These are phyloP conservation scores for Botryotinia narcissicola DNA, from an alignment of 2,329 filamentous ascomycete species.

Conservation along the genomic window DNA sequence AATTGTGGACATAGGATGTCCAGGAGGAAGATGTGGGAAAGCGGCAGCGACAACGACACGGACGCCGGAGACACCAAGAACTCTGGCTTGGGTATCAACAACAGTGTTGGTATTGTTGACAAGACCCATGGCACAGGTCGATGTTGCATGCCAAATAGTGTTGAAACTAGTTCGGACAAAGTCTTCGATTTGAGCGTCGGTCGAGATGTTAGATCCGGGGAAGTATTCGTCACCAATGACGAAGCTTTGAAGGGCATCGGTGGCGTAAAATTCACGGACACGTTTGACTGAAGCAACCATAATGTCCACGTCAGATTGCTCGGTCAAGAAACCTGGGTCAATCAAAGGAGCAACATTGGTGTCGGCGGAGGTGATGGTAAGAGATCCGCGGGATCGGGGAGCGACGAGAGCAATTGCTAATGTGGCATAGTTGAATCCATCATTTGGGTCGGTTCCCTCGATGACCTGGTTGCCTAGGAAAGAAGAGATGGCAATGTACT, in stretches of 20 bases:
- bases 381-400: constrained; percentile 45
- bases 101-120: constrained; percentile 40
- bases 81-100: constrained; percentile 29
- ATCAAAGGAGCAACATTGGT: constrained; percentile 41
- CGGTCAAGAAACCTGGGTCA: constrained; percentile 47
- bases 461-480: constrained; percentile 14
- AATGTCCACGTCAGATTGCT: constrained; percentile 45
- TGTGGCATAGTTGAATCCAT: constrained; percentile 20
- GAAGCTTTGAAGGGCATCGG: constrained; percentile 23
- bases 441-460: constrained; percentile 11
- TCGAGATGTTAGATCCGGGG: constrained; percentile 25
- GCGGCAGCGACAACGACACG: constrained; percentile 32
- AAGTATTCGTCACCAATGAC: constrained; percentile 27
- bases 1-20: constrained; percentile 44
- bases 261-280: constrained; percentile 38
- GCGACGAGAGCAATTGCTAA: constrained; percentile 40
- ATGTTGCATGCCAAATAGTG: constrained; percentile 51
- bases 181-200: constrained; percentile 30
- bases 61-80: constrained; percentile 28
- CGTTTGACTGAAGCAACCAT: constrained; percentile 46
- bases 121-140: constrained; percentile 57
- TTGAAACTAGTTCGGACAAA: constrained; percentile 34
- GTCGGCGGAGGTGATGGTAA: constrained; percentile 43
- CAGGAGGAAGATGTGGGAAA: constrained; percentile 39
- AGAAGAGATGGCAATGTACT: constrained; percentile 24